Evolutionary conservation across 306 rosid species (phyloP), one percentile per base, ranked within the genome.

Genomic region (Cyamopsis tetragonoloba): DNA sequence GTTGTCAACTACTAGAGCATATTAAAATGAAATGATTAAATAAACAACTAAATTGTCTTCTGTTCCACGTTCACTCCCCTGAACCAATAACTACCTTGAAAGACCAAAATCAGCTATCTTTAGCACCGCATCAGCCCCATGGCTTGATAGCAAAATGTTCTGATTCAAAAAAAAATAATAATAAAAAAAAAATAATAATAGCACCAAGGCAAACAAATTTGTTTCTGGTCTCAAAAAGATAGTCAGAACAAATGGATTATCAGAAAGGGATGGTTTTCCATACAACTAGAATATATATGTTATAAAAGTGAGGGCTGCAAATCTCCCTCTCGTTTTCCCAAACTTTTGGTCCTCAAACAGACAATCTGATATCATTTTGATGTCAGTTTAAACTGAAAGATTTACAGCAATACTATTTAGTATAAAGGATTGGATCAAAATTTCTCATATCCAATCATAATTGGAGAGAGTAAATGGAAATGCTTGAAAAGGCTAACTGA

Each of bases 31-130:
- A 37, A 12, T 46, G 49, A 47, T 53, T 31, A 63, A 53, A 50
- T 22, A 7, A 23, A 12, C n/a, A n/a, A n/a, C n/a, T 30, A 61
- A 70, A 51, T 4, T 30, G 14, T 12, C 39, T 43, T 51, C 31
- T 23, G 50, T 55, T 35, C 27, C 47, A 11, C 41, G 7, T 18
- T 32, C 4, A 8, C 48, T 66, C n/a, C 48, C 67, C 42, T 24
- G 17, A 62, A 24, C 55, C 28, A n/a, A 37, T 7, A 26, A 61
- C 67, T 84, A 84, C 89, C 88, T 82, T 41, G 93, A 82, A 44
- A 87, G 89, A 27, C 93, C 93, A 65, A 87, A 87, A 78, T 87
- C 89, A 26, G 89, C 86, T 62, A 84, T 72, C 77, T 84, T 85
- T 46, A 87, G 61, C 61, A 76, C 78, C 4, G 63, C 82, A 75